Base-by-base conservation (phyloP, 2,329 filamentous ascomycete genomes). In the Pseudocercospora crystallina region DNA sequence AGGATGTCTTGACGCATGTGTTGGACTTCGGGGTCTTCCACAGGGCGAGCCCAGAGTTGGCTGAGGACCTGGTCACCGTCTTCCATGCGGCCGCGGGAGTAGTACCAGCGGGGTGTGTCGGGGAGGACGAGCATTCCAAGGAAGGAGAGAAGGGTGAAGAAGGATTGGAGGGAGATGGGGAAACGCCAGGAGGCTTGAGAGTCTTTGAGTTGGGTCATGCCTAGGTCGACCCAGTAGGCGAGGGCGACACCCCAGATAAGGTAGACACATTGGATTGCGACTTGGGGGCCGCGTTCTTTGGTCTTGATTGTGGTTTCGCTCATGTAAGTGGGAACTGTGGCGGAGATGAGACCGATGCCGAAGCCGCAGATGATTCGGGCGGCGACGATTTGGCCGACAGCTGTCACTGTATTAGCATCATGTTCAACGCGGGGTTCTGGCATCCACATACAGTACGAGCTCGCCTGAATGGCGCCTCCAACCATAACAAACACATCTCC, bases 401-500 rank as follows among this genome's bases (percentile, higher is more conserved):
- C 20, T 26, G 7, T 26, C 20, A 26, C 7, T 26, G n/a, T 7
- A 26, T 26, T 7, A 26, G 20, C 7, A 26, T 26, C 20, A 26
- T 3, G 4, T 26, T 26, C 20, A 26, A 4, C 4, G 7, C 3
- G 3, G 7, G 20, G 20, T 26, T 4, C 20, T 7, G 20, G 7
- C 7, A 7, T 26, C 20, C 7, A 26, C 20, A 26, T 26, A 26
- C 20, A 42, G 66, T 73, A 56, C 65, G 71, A 41, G 2, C 56
- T 54, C 5, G 49, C 52, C 36, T 62, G 60, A 5, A 61, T 47
- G 36, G 78, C 68, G 1, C 74, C 75, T 1, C 76, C 76, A 36
- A 76, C 62, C 20, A 65, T 66, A 73, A 79, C 77, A 51, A 78
- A 73, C 0, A 70, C 71, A 0, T 74, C 75, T 10, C 76, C 76